These are phyloP conservation scores for Paecilomyces fulvus DNA, from an alignment of 2,329 filamentous ascomycete species.

Conservation along the genomic window DNA sequence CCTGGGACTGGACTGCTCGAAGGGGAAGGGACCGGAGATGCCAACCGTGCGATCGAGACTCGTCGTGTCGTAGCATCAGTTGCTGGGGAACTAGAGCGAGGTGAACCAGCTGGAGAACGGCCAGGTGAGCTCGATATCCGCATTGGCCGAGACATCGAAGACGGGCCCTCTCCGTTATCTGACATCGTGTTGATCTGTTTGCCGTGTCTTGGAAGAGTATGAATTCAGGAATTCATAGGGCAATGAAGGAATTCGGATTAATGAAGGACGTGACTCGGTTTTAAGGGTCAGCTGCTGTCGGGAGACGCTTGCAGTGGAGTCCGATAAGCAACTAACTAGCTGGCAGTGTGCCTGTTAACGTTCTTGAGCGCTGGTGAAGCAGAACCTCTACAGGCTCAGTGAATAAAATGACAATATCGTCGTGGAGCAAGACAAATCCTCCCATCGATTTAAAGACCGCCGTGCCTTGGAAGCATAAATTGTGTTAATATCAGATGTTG, in stretches of 20 bases:
- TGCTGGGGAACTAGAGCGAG: slow-evolving; percentile 26
- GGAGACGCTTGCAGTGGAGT: neutral
- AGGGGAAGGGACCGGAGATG: slow-evolving; percentile 47
- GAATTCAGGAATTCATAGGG: slow-evolving; percentile 2
- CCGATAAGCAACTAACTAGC: neutral
- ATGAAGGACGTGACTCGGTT: neutral
- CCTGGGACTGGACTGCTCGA: slow-evolving; percentile 20
- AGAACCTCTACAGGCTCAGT: neutral
- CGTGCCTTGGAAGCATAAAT: neutral
- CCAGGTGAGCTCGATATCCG: slow-evolving; percentile 15
- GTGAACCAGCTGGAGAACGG: slow-evolving; percentile 19
- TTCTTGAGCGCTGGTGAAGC: neutral
- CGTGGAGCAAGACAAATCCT: neutral
- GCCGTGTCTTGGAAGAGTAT: slow-evolving; percentile 4
- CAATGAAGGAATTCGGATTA: slow-evolving; percentile 1
- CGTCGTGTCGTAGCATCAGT: slow-evolving; percentile 40
- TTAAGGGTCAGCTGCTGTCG: neutral
- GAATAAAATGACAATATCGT: neutral
- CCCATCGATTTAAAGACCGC: neutral
- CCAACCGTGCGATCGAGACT: slow-evolving; percentile 46
- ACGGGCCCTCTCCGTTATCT: slow-evolving; percentile 30
- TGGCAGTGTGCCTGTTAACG: neutral
- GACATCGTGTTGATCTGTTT: slow-evolving; percentile 15
- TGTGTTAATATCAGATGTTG: neutral
- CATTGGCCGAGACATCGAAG: slow-evolving; percentile 22